phyloP scores from a whole-genome alignment of 2,329 filamentous ascomycete genomes.

The Mycosphaerella arachidis region DNA sequence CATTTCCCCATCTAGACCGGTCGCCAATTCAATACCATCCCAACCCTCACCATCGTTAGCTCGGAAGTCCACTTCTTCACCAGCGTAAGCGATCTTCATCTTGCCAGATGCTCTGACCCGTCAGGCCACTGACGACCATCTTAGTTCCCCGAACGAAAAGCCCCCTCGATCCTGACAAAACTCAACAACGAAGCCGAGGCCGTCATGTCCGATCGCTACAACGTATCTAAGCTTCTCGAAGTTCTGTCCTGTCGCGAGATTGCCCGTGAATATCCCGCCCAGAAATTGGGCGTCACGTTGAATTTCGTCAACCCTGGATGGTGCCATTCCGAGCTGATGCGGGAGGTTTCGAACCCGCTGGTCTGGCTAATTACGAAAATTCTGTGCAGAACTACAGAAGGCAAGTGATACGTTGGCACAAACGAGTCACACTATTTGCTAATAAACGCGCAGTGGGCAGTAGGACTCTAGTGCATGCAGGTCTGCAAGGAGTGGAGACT shows the following conservation, averaged over 20 bases:
- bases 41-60: constrained; percentile 38
- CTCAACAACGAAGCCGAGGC: constrained; percentile 36
- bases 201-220: constrained; percentile 42
- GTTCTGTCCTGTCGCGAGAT: constrained; percentile 41
- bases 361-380: constrained; percentile 18
- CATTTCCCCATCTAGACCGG: constrained; percentile 44
- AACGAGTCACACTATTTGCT: no score
- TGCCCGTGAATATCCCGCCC: constrained; percentile 21
- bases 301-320: constrained; percentile 52
- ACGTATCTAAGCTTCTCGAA: constrained; percentile 47
- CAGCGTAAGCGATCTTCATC: constrained; percentile 22
- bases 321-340: constrained; percentile 46
- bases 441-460: constrained; percentile 34
- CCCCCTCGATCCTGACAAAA: constrained; percentile 34
- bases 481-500: constrained; percentile 31
- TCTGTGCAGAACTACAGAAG: constrained; percentile 26
- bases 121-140: background rate
- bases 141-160: constrained; percentile 34
- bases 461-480: constrained; percentile 40
- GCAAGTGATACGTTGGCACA: background rate
- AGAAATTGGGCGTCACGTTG: constrained; percentile 40
- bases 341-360: constrained; percentile 22
- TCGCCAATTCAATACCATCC: constrained; percentile 24
- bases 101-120: background rate
- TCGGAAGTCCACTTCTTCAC: constrained; percentile 43